A percentile compares a stretch with the other conserved stretches of the same genome.
Evolutionary conservation across 352 stramenopile species (phyloP).

Genomic region (Aphanomyces stellatus): DNA sequence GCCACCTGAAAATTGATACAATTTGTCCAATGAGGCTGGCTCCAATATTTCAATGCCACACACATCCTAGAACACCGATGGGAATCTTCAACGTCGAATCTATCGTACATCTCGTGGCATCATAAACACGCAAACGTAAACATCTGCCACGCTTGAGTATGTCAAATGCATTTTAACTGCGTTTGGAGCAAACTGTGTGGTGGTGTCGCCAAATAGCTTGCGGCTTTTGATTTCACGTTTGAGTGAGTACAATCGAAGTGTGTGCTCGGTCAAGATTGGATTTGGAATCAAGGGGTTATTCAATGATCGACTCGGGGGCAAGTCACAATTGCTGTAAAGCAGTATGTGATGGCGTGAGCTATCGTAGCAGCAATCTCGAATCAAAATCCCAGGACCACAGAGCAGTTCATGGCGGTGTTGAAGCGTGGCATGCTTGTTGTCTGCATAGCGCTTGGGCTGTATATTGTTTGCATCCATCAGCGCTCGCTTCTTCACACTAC

Average conservation of each 20-base stretch:
- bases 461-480: too few species aligned
- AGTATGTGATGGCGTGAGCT: conserved; percentile 57
- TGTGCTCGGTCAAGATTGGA: conserved; percentile 28
- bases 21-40: conserved; percentile 41
- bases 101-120: conserved; percentile 9
- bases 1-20: conserved; percentile 43
- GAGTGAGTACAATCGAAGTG: conserved; percentile 60
- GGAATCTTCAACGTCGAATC: neutral
- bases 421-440: conserved; percentile 33
- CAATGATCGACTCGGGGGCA: neutral
- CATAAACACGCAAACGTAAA: conserved; percentile 58
- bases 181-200: conserved; percentile 22
- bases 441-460: neutral
- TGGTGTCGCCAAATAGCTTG: conserved; percentile 41
- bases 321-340: conserved; percentile 35
- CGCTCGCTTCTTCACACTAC: too few species aligned
- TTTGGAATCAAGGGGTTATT: conserved; percentile 11
- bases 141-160: conserved; percentile 25
- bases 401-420: conserved; percentile 67
- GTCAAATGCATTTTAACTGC: neutral
- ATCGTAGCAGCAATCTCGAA: conserved; percentile 57
- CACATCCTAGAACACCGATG: neutral
- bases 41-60: conserved; percentile 57
- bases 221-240: conserved; percentile 54
- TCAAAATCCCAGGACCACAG: conserved; percentile 35